A percentile compares a stretch with the other conserved stretches of the same genome.
phyloP scores from a whole-genome alignment of 2,329 filamentous ascomycete genomes.

The Atkinsonella hypoxylon region DNA sequence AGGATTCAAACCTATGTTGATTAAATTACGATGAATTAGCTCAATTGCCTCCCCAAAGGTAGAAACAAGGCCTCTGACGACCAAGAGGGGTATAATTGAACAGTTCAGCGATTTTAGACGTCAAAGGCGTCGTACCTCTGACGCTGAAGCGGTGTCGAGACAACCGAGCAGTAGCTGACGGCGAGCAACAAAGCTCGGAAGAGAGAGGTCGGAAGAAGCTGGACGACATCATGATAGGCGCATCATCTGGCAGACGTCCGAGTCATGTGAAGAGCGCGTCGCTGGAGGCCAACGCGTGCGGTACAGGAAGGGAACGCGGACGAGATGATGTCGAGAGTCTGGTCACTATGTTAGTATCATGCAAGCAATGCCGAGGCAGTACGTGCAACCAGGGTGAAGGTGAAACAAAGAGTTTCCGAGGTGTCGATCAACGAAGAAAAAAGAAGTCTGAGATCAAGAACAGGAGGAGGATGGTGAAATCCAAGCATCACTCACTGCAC shows the following conservation, averaged over 20 bases:
- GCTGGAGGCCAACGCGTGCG: not conserved
- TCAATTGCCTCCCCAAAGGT: not conserved
- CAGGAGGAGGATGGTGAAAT: too few species aligned
- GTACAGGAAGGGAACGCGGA: not conserved
- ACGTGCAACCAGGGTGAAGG: not conserved
- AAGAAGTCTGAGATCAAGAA: too few species aligned
- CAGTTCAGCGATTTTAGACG: not conserved
- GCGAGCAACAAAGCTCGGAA: conserved; percentile 18
- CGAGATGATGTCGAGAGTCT: not conserved
- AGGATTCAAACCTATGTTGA: conserved; percentile 9
- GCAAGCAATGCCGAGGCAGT: not conserved
- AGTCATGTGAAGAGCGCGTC: not conserved
- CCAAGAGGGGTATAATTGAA: not conserved
- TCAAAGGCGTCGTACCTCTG: conserved; percentile 9
- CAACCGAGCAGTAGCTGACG: conserved; percentile 14
- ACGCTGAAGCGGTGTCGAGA: conserved; percentile 13
- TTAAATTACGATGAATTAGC: not conserved
- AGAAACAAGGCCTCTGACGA: not conserved
- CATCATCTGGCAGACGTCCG: conserved; percentile 16
- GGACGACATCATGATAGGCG: conserved; percentile 21
- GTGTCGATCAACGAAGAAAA: too few species aligned
- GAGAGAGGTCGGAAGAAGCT: conserved; percentile 22
- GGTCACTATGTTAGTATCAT: not conserved
- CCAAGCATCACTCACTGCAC: too few species aligned
- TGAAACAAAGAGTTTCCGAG: not conserved